These are phyloP conservation scores for Jamesozyma spencerorum DNA, from an alignment of 805 yeast species.

Conservation along the genomic window DNA sequence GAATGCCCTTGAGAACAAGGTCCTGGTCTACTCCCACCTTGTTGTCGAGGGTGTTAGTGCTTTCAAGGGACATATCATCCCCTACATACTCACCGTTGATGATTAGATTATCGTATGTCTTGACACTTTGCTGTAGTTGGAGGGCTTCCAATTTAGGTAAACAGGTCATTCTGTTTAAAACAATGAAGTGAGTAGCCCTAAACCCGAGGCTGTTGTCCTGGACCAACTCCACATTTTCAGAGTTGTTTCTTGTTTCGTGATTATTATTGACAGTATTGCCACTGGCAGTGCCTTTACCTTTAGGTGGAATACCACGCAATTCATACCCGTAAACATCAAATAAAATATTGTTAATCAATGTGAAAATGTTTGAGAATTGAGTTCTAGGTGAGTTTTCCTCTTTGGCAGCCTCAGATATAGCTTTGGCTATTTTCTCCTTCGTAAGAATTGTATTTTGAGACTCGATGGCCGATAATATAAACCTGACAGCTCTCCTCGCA, in stretches of 20 bases:
- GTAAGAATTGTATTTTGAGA: conserved; percentile 20
- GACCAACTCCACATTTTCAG: too few relatives aligned
- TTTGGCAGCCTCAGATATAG: conserved; percentile 12
- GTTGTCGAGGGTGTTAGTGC: conserved; percentile 10
- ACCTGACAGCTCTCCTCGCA: conserved; percentile 18
- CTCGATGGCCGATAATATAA: conserved; percentile 17
- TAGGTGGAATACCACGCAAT: conserved; percentile 16
- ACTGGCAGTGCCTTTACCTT: neutral
- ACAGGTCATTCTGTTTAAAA: conserved; percentile 14
- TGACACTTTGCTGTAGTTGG: conserved; percentile 9
- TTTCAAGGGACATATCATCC: conserved; percentile 9
- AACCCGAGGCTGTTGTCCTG: conserved; percentile 2
- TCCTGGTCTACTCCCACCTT: conserved; percentile 15
- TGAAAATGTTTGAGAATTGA: conserved; percentile 11
- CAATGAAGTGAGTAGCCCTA: conserved; percentile 19
- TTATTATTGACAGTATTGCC: neutral
- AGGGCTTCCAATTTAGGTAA: conserved; percentile 11
- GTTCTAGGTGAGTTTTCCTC: conserved; percentile 13
- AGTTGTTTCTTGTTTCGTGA: neutral
- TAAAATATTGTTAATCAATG: conserved; percentile 15
- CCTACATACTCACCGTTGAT: conserved; percentile 17
- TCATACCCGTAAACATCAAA: conserved; percentile 23
- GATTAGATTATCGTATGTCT: conserved; percentile 10
- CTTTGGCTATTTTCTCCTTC: conserved; percentile 13
- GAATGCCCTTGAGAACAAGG: conserved; percentile 19